Base-by-base conservation (phyloP, 208 protist species). In the Wallacemonas sp. region DNA sequence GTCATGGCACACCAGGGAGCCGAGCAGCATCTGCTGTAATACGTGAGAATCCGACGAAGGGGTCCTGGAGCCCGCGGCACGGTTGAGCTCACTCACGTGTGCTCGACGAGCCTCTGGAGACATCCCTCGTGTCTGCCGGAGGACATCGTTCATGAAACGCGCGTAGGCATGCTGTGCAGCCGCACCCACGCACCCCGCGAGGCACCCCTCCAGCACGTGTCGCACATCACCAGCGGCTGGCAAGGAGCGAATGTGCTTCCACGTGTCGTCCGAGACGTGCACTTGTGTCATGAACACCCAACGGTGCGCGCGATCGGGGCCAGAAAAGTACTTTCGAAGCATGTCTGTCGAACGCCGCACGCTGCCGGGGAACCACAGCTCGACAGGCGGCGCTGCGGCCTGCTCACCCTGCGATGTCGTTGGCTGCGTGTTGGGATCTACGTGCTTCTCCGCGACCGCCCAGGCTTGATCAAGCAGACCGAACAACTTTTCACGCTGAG, bases 401-500 rank as follows among this genome's bases (percentile, higher is more conserved):
- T 6, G 8, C 36, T 6, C 36, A 14, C 36, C 36, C 36, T 41
- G n/a, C n/a, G n/a, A n/a, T n/a, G n/a, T n/a, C n/a, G n/a, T n/a
- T n/a, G n/a, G n/a, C n/a, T n/a, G n/a, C n/a, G n/a, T 41, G 36
- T 41, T 41, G 36, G 36, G 36, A 6, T 14, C 14, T 17, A 6
- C 14, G 36, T 41, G 36, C 17, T 47, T 47, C 11, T 3, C 43
- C 43, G 43, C 5, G 43, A 17, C 17, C 11, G 17, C 23, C 67
- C 60, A 74, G 1, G 49, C 49, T 2, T 4, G 8, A 32, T 76
- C 63, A 9, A 76, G 39, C 12, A 62, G 23, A 1, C 23, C 32
- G 60, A 52, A 76, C 3, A 70, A 29, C 8, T 66, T 52, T 21
- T 64, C 52, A 16, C 69, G 68, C 60, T 76, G 70, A 36, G 26